Evolutionary conservation across 352 stramenopile genomes (phyloP), one percentile per base, ranked within the genome.

Genomic region (Paralagenidium karlingii): DNA sequence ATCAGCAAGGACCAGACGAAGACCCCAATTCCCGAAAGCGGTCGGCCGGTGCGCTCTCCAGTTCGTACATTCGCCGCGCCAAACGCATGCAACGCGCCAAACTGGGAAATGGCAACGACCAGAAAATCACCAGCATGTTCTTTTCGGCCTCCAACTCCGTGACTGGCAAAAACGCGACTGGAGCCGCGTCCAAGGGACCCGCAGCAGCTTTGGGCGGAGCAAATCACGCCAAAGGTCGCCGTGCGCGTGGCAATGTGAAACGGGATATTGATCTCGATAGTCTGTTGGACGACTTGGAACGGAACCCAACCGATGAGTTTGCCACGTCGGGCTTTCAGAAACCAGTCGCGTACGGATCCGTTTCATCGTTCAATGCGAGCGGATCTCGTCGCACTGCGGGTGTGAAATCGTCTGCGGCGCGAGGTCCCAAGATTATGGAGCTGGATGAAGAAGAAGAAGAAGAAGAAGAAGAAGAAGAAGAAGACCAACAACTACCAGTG

Each of bases 91-190:
- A 90, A 47, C 60, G 79, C 26, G 77, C 76, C 7, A 90, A 92
- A 48, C 58, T 90, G 0, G 70, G 70, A 28, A 51, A 50, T 5
- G 65, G 68, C 24, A 76, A 63, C 25, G 79, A 85, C 34, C 70
- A 86, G 49, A 91, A 92, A 60, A 92, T 92, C 51, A 86, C 76
- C 38, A 87, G 83, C 45, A 86, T 91, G 71, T 91, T 91, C 41
- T 88, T 88, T 52, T 85, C 74, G 9, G 51, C 65, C n/a, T n/a
- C n/a, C n/a, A n/a, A n/a, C n/a, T n/a, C n/a, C n/a, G n/a, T n/a
- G n/a, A n/a, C n/a, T n/a, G n/a, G n/a, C n/a, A n/a, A n/a, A n/a
- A n/a, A n/a, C n/a, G n/a, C n/a, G n/a, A n/a, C n/a, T n/a, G n/a
- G n/a, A n/a, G n/a, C n/a, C n/a, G n/a, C n/a, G n/a, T n/a, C n/a